A percentile compares a stretch with the other conserved stretches of the same genome.
These are phyloP conservation scores for Cytospora piceae DNA, from an alignment of 2,329 filamentous ascomycete genomes.

Conservation along the genomic window DNA sequence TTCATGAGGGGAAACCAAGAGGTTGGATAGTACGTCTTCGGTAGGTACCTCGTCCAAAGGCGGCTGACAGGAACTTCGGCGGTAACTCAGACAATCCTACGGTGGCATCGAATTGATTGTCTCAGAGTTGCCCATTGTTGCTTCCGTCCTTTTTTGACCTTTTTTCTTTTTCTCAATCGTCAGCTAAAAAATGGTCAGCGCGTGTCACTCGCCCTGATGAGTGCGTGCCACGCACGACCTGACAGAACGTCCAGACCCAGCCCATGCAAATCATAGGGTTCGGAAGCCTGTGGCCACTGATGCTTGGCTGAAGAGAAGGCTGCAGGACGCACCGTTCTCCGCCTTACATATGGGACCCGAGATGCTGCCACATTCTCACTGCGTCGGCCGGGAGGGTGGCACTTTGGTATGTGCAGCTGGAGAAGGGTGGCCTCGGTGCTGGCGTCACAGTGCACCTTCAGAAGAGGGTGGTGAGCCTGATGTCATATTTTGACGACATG, in stretches of 20 bases:
- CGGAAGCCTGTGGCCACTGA: slow-evolving; percentile 25
- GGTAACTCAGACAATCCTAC: slow-evolving; percentile 10
- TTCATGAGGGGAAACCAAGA: slow-evolving; percentile 23
- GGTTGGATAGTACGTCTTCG: slow-evolving; percentile 14
- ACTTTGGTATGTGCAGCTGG: slow-evolving; percentile 12
- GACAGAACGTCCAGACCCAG: slow-evolving; percentile 20
- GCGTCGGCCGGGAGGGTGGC: slow-evolving; percentile 19
- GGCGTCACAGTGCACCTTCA: slow-evolving; percentile 14
- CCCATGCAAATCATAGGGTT: slow-evolving; percentile 28
- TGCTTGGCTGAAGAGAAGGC: slow-evolving; percentile 39
- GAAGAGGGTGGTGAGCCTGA: neutral
- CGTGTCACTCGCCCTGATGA: slow-evolving; percentile 23
- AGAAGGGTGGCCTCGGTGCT: slow-evolving; percentile 24
- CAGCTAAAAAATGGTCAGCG: slow-evolving; percentile 19
- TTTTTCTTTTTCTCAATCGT: slow-evolving; percentile 16
- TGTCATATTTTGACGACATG: slow-evolving; percentile 12
- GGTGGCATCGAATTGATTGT: slow-evolving; percentile 15
- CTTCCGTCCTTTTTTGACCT: slow-evolving; percentile 5
- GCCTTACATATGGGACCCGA: slow-evolving; percentile 37
- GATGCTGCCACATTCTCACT: slow-evolving; percentile 15
- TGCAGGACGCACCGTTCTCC: slow-evolving; percentile 44
- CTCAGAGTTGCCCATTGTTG: slow-evolving; percentile 4
- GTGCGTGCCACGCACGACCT: slow-evolving; percentile 24
- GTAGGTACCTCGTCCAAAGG: slow-evolving; percentile 11
- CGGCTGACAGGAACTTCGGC: slow-evolving; percentile 18